Conservation (phyloP, 768 basidiomycete genomes). For the Termitomyces sp. region DNA sequence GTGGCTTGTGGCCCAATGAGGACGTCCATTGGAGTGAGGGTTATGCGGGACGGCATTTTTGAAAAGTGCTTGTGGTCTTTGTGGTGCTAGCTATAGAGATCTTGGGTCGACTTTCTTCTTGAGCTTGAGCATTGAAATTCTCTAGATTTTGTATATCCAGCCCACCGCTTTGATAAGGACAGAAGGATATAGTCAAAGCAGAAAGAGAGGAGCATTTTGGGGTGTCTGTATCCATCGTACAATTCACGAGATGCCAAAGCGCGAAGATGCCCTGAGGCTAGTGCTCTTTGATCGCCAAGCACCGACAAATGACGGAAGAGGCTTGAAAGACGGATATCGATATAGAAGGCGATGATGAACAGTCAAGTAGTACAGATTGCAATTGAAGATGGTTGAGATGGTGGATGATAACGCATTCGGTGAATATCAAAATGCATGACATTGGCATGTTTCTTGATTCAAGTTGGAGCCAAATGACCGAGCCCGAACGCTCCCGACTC, state of each 20-base stretch:
- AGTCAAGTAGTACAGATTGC: background rate
- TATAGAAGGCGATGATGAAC: background rate
- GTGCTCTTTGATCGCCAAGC: background rate
- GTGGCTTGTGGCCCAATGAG: slow-evolving; percentile 1
- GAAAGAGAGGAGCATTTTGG: background rate
- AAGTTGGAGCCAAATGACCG: too few relatives aligned
- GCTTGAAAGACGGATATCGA: too few relatives aligned
- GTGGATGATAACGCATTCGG: too few relatives aligned
- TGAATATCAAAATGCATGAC: background rate
- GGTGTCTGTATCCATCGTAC: background rate
- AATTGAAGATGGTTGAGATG: background rate
- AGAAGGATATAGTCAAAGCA: background rate
- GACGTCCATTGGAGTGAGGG: slow-evolving; percentile 5
- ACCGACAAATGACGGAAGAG: too few relatives aligned
- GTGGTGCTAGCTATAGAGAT: background rate
- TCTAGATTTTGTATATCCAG: background rate
- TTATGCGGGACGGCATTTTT: slow-evolving; percentile 5
- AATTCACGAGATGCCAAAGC: background rate
- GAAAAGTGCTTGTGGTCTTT: background rate
- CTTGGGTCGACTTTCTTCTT: background rate
- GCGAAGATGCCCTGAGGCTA: background rate
- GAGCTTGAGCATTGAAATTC: background rate
- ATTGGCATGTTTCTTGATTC: too few relatives aligned
- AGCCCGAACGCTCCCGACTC: too few relatives aligned
- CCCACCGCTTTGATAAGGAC: background rate